Evolutionary conservation across 345 rosid species (phyloP), one percentile per base, ranked within the genome.

Genomic region (Rubroshorea leprosula): DNA sequence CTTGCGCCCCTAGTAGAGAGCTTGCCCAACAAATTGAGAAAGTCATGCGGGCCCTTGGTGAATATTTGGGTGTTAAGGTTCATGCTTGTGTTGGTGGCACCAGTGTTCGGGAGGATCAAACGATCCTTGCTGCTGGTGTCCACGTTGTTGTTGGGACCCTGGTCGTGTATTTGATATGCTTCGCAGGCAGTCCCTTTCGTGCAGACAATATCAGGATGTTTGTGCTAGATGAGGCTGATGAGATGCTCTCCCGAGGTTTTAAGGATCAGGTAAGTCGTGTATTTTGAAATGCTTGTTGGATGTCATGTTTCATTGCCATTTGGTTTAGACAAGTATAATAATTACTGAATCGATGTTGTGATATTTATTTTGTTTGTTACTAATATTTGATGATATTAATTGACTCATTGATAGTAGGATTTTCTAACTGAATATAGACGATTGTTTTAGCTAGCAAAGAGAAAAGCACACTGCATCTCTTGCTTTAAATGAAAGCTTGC

Each of bases 21-120:
- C 76, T 67, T 13, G 76, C 66, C 0, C 72, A 72, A 38, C 72
- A 67, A 59, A 72, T 63, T 50, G 66, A 63, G 58, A 63, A 63
- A 45, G 69, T 67, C 21, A 72, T 63, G 72, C 54, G 56, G 3
- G 65, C 65, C 0, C 72, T 72, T 1, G 72, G 76, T 39, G 72
- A 62, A 31, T 72, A 62, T 23, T 39, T 67, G 51, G 61, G 63
- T 5, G 68, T 67, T 8, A 66, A 43, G 51, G 76, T 72, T 19
- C 72, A 72, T 63, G 76, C 72, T 23, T 72, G 76, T 53, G 76
- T 63, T 54, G 76, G 72, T 29, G 76, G 71, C 39, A 72, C 72
- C 39, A 66, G 65, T 43, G 68, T 72, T 5, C 61, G 58, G 8
- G 64, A 66, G 31, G 75, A 71, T 58, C 75, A 57, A 19, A 44